These are phyloP conservation scores for Clitopilus hobsonii DNA, from an alignment of 768 basidiomycete species.

Conservation along the genomic window DNA sequence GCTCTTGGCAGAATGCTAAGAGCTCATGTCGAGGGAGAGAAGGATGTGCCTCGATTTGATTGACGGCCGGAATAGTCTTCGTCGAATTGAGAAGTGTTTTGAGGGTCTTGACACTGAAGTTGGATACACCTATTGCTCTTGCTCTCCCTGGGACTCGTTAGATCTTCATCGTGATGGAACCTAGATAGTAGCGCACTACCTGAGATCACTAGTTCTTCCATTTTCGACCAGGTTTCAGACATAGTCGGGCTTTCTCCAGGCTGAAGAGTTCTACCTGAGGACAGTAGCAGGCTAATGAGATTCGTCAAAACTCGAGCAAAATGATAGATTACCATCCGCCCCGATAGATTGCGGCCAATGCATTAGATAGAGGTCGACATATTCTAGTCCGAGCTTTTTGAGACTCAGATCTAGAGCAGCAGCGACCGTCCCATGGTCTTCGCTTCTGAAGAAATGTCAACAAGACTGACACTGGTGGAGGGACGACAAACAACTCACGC, in stretches of 20 bases:
- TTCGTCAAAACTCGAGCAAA: no score
- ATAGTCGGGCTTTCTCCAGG: conserved; percentile 24
- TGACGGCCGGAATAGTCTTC: conserved; percentile 35
- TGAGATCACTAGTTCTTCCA: conserved; percentile 32
- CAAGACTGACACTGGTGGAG: conserved; percentile 9
- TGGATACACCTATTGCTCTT: conserved; percentile 43
- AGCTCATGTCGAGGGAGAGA: conserved; percentile 40
- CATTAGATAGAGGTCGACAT: conserved; percentile 46
- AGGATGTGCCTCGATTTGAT: conserved; percentile 40
- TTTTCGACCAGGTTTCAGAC: conserved; percentile 33
- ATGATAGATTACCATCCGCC: conserved; percentile 12
- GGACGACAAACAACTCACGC: conserved; percentile 15
- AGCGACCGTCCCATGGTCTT: conserved; percentile 28
- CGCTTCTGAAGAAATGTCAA: conserved; percentile 20
- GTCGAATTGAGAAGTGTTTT: conserved; percentile 29
- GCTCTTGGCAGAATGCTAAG: conserved; percentile 32
- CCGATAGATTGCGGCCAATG: conserved; percentile 30
- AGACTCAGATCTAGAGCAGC: conserved; percentile 29
- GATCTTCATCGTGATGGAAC: neutral
- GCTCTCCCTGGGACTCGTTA: conserved; percentile 23
- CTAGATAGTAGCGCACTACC: conserved; percentile 20
- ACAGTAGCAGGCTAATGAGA: neutral
- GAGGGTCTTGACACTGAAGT: conserved; percentile 40
- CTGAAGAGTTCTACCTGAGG: conserved; percentile 7
- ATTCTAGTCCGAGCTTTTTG: conserved; percentile 28